Base-by-base conservation (phyloP, 177 flowering plant genomes). In the Vitis hybrid region DNA sequence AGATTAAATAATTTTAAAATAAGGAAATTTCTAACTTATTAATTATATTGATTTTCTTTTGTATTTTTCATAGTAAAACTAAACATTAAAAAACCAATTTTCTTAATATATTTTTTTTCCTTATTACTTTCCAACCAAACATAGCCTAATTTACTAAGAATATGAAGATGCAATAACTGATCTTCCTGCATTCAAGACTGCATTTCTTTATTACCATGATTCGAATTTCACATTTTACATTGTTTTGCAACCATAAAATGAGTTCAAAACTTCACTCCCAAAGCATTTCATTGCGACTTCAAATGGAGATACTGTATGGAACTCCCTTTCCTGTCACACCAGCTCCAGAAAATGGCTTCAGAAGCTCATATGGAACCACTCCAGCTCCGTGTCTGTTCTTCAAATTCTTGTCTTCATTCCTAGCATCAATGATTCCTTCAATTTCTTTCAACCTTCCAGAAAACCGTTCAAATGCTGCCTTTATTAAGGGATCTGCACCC, bases 291-390 rank as follows among this genome's bases (percentile, higher is more conserved):
- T 26, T 19, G 8, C 2, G 19, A 10, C 26, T 57, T 81, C 68
- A 88, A 49, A 88, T 88, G 51, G 91, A 88, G 59, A 88, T 86
- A 75, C 93, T 89, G 51, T 81, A 78, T 0, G 93, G 93, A 13
- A 89, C 85, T 8, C 93, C 93, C 67, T 62, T 82, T 26, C 85
- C 86, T 1, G 93, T 87, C 3, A 89, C 87, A 7, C 93, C 93
- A 19, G 86, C 54, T 51, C 77, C 74, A 1, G 93, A 89, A 50
- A 68, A 75, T 6, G 93, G 93, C 81, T 87, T 87, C 75, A 89
- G 65, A 26, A 89, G 83, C 80, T 85, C 80, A 55, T 89, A 89
- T 0, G 90, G 85, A 17, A 85, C 73, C 19, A 80, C 60, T 17
- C 89, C 93, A 74, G 86, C 88, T 8, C 93, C 93, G 61, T 11